Evolutionary conservation across 2,329 filamentous ascomycete genomes (phyloP), one percentile per base, ranked within the genome.

Genomic region (Podosphaera leucotricha): DNA sequence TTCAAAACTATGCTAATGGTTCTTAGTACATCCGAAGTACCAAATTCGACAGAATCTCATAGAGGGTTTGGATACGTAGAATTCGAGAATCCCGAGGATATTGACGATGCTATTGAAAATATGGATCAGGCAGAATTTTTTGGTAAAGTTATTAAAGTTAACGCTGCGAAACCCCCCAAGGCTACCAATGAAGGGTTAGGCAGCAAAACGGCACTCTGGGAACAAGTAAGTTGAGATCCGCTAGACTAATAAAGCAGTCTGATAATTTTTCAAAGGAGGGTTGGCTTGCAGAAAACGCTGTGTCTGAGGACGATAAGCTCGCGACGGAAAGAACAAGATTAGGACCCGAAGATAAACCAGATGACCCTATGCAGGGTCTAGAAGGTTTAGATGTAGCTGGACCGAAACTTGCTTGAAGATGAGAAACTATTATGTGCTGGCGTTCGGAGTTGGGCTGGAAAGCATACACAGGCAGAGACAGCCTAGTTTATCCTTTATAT

Each of bases 111-210:
- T 43, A 93, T 98, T 60, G 85, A 95, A 67, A 98, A 98, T 59
- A 95, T 98, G 87, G 84, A 98, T 59, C 85, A 93, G 60, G 80
- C 86, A 48, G 87, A 95, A 63, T 72, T 98, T 39, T 95, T 87
- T 59, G 92, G 90, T 10, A 75, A 83, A 47, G 78, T 90, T 13
- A 79, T 98, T 59, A 93, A 86, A 60, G 87, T 95, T 43, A 86
- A 84, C 38, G 72, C 80, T 45, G 92, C 92, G 38, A 98, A 93
- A 61, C 75, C 83, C 26, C 84, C 90, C 49, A 94, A 93, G 66
- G 83, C 83, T 54, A 72, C 75, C 42, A 81, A 81, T 44, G 84
- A 92, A 59, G 85, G 86, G 0, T 61, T 98, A 38, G 86, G 87
- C 20, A 92, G 84, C 65, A 92, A 85, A 62, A 93, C 80, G 38